These are phyloP conservation scores for Hyphodiscus sp. DNA, from an alignment of 2,329 filamentous ascomycete genomes.

Conservation along the genomic window DNA sequence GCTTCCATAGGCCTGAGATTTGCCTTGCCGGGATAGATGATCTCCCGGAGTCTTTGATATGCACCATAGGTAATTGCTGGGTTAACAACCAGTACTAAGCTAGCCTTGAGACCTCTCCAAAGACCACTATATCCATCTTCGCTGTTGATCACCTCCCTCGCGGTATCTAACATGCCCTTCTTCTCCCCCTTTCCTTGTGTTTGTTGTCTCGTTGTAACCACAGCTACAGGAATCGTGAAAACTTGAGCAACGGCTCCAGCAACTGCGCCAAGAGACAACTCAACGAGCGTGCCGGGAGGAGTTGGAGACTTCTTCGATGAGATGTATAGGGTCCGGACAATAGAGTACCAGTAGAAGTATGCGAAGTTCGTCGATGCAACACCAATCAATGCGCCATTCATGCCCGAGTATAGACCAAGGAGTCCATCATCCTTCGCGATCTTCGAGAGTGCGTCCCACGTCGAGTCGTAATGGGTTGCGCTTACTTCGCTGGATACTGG, in stretches of 20 bases:
- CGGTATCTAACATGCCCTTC: conserved; percentile 82
- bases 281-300: conserved; percentile 70
- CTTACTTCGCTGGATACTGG: conserved; percentile 37
- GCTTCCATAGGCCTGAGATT: conserved; percentile 79
- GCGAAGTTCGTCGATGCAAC: conserved; percentile 98
- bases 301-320: conserved; percentile 49
- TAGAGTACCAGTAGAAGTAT: conserved; percentile 98
- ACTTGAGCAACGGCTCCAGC: conserved; percentile 88
- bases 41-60: conserved; percentile 79
- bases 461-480: conserved; percentile 74
- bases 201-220: conserved; percentile 93
- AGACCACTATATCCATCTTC: conserved; percentile 85
- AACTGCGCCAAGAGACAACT: conserved; percentile 77
- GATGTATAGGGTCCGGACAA: conserved; percentile 76
- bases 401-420: conserved; percentile 79
- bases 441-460: conserved; percentile 79
- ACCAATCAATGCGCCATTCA: conserved; percentile 78
- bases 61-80: conserved; percentile 96
- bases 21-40: conserved; percentile 70
- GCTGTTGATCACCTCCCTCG: conserved; percentile 78
- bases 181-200: conserved; percentile 79
- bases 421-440: conserved; percentile 78
- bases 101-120: conserved; percentile 94
- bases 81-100: conserved; percentile 90
- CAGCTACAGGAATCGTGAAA: conserved; percentile 93